Conservation (phyloP, 148 eudicot species). For the Gaultheria prostrata region DNA sequence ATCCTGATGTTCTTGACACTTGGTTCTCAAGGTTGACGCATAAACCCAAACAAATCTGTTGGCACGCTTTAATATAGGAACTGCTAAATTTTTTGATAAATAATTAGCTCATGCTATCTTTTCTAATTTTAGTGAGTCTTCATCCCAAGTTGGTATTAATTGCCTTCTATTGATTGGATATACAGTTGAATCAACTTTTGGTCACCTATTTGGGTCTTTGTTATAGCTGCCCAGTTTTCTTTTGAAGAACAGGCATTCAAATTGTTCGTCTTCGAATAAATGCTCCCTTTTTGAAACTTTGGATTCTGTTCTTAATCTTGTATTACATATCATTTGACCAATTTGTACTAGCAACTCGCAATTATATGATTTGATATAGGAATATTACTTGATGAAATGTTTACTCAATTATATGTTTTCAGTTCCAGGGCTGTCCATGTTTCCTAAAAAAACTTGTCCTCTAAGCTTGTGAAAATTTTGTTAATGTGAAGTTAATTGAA, state of each 20-base stretch:
- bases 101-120: neutral
- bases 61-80: neutral
- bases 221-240: neutral
- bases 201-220: neutral
- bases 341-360: neutral
- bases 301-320: neutral
- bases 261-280: neutral
- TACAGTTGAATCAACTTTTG: neutral
- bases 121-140: neutral
- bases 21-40: slow-evolving; percentile 92
- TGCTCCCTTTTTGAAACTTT: neutral
- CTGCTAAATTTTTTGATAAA: neutral
- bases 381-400: neutral
- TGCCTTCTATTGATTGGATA: neutral
- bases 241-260: neutral
- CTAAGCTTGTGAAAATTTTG: neutral
- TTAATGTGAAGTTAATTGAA: neutral
- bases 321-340: neutral
- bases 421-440: neutral
- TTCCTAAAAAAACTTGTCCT: neutral
- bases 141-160: neutral
- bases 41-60: neutral
- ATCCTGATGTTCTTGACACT: slow-evolving; percentile 98
- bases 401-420: neutral
- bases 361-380: neutral